Base-by-base conservation (phyloP, 352 stramenopile species). In the Pythium angustatum region DNA sequence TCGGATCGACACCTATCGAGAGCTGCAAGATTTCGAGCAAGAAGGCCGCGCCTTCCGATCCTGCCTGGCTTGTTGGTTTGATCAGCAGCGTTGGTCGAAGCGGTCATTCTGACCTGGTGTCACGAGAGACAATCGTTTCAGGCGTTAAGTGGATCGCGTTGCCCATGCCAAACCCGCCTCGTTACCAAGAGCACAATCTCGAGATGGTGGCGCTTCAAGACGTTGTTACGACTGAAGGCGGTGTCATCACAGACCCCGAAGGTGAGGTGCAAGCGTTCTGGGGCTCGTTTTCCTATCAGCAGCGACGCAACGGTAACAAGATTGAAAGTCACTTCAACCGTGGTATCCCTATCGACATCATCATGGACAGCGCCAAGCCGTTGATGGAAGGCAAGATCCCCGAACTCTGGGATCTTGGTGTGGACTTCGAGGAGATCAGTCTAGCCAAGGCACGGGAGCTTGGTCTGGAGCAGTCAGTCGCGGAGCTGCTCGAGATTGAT, bases 361-460 rank as follows among this genome's bases (percentile, higher is more conserved):
- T 97, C 65, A 93, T 92, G 85, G 88, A 96, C 61, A 96, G 84
- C 33, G 87, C 88, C 0, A 79, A 76, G 27, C 72, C 81, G 21
- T 68, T 96, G 8, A 90, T 94, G 65, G 64, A 78, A 58, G 85
- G 83, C 28, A 77, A 79, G 61, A 81, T 76, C 17, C 87, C 85
- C 8, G 75, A 88, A 69, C 64, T 97, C 27, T 93, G 79, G 71
- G 87, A 95, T 58, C 58, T 96, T 22, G 88, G 83, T 21, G 79
- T 91, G 33, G 89, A 96, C 31, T 91, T 97, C 52, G 83, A 96
- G 56, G 83, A 95, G 62, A 86, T 96, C 53, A 94, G 83, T 65
- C 71, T 98, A 24, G 89, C 89, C 47, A 96, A 96, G 63, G 90
- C 84, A 27, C 85, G 89, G 9, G 90, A 94, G 19, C 81, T 98